phyloP scores from a whole-genome alignment of 2,329 filamentous ascomycete genomes.

The Colletotrichum sojae region DNA sequence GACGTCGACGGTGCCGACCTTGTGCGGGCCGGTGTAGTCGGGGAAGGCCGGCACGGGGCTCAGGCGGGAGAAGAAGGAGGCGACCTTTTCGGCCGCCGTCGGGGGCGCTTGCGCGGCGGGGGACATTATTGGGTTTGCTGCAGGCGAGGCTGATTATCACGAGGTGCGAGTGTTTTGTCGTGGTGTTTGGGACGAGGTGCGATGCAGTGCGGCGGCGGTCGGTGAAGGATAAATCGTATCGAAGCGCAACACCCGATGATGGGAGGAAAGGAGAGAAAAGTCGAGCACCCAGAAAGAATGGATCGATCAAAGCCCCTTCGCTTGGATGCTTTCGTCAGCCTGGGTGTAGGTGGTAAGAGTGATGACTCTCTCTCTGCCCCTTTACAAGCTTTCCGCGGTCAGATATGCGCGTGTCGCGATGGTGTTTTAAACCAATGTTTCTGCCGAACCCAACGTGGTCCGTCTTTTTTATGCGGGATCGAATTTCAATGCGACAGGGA shows the following conservation, averaged over 20 bases:
- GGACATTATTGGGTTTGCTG: constrained; percentile 18
- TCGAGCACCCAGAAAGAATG: constrained; percentile 11
- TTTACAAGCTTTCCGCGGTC: constrained; percentile 34
- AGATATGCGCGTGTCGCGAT: constrained; percentile 37
- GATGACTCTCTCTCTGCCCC: background rate
- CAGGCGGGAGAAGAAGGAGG: constrained; percentile 66
- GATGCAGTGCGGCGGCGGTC: background rate
- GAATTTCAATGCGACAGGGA: constrained; percentile 7
- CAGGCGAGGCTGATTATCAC: no score
- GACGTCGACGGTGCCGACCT: constrained; percentile 84
- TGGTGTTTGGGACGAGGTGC: background rate
- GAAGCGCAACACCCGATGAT: constrained; percentile 25
- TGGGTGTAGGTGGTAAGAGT: background rate
- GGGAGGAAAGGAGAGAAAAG: constrained; percentile 2
- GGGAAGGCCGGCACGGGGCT: constrained; percentile 82
- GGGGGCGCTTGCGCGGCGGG: constrained; percentile 29
- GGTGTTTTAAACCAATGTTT: constrained; percentile 40
- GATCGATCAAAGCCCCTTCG: constrained; percentile 10
- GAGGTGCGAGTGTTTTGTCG: background rate
- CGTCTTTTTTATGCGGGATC: constrained; percentile 20
- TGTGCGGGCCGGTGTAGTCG: constrained; percentile 81
- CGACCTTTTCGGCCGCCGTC: constrained; percentile 54
- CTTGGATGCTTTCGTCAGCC: background rate
- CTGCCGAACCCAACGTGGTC: constrained; percentile 27
- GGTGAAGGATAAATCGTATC: constrained; percentile 10